Percentiles rank a stretch among this genome's conserved stretches.
These are phyloP conservation scores for Eremothecium cymbalariae DNA, from an alignment of 1,139 yeast genomes.

Conservation along the genomic window DNA sequence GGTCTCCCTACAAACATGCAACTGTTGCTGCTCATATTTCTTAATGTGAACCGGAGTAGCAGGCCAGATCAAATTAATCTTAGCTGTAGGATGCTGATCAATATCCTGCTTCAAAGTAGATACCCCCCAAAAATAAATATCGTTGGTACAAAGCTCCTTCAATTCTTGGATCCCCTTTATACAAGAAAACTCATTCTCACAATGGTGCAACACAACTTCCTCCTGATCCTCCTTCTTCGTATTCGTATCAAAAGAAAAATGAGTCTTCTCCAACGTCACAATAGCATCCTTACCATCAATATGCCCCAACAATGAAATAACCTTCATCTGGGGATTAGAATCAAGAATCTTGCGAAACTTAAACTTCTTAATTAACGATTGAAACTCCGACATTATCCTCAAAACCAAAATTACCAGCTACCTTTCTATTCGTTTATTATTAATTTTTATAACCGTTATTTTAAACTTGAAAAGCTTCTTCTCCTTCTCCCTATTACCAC, in stretches of 20 bases:
- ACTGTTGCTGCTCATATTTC: slow-evolving; percentile 54
- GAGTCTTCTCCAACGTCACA: slow-evolving; percentile 65
- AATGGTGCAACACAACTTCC: slow-evolving; percentile 23
- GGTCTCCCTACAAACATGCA: slow-evolving; percentile 66
- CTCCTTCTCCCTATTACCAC: too few species aligned
- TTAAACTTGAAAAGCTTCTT: too few species aligned
- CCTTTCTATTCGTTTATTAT: too few species aligned
- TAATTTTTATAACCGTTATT: too few species aligned
- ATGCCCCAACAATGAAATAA: slow-evolving; percentile 55
- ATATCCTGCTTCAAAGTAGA: slow-evolving; percentile 45
- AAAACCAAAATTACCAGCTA: too few species aligned
- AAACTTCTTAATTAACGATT: slow-evolving; percentile 31
- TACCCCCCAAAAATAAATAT: slow-evolving; percentile 76
- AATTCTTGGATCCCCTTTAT: slow-evolving; percentile 34
- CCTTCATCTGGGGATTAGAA: slow-evolving; percentile 59
- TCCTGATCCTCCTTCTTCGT: slow-evolving; percentile 20
- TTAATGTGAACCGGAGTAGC: slow-evolving; percentile 80
- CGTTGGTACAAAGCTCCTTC: slow-evolving; percentile 55
- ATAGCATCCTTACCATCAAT: slow-evolving; percentile 58
- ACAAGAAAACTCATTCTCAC: slow-evolving; percentile 28
- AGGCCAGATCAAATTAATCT: slow-evolving; percentile 75
- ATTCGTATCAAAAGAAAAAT: slow-evolving; percentile 37
- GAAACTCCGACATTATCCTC: slow-evolving; percentile 1
- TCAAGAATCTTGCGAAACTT: slow-evolving; percentile 38
- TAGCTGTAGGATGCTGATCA: slow-evolving; percentile 49